Conservation (phyloP, 1,139 yeast genomes). For the Debaryomycetaceae sp. region DNA sequence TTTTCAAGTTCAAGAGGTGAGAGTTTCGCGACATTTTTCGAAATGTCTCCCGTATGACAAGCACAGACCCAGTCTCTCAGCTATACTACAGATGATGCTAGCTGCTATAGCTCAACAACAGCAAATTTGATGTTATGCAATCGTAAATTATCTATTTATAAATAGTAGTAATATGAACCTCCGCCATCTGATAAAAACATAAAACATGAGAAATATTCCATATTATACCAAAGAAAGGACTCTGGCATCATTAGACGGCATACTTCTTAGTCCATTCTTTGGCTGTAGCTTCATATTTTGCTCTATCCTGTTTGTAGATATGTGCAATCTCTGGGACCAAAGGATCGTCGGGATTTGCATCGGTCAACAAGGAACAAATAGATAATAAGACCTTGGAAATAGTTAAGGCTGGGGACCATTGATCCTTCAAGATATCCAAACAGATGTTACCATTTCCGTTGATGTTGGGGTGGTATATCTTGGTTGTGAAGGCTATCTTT, state of each 20-base stretch:
- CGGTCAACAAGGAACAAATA: slow-evolving; percentile 87
- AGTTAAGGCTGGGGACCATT: slow-evolving; percentile 90
- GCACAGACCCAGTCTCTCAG: too few species aligned
- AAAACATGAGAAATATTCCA: slow-evolving; percentile 3
- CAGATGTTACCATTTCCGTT: slow-evolving; percentile 86
- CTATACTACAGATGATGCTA: too few species aligned
- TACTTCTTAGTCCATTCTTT: slow-evolving; percentile 98
- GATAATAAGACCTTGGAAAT: slow-evolving; percentile 86
- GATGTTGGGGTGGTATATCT: slow-evolving; percentile 89
- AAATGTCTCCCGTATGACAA: neutral
- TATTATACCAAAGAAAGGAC: slow-evolving; percentile 1
- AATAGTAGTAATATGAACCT: slow-evolving; percentile 8
- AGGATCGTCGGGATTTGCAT: slow-evolving; percentile 99
- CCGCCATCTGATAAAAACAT: slow-evolving; percentile 4
- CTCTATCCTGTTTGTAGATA: slow-evolving; percentile 89
- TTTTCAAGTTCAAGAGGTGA: neutral
- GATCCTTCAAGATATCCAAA: slow-evolving; percentile 80
- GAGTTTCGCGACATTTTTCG: neutral
- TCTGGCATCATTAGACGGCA: slow-evolving; percentile 58
- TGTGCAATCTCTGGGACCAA: slow-evolving; percentile 98
- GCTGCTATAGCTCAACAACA: too few species aligned
- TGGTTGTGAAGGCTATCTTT: slow-evolving; percentile 85
- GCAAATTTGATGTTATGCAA: slow-evolving; percentile 7
- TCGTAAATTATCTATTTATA: slow-evolving; percentile 10
- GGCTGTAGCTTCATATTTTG: slow-evolving; percentile 95